Evolutionary conservation across 2,329 filamentous ascomycete genomes (phyloP).

Genomic region (Colletotrichum costaricense): DNA sequence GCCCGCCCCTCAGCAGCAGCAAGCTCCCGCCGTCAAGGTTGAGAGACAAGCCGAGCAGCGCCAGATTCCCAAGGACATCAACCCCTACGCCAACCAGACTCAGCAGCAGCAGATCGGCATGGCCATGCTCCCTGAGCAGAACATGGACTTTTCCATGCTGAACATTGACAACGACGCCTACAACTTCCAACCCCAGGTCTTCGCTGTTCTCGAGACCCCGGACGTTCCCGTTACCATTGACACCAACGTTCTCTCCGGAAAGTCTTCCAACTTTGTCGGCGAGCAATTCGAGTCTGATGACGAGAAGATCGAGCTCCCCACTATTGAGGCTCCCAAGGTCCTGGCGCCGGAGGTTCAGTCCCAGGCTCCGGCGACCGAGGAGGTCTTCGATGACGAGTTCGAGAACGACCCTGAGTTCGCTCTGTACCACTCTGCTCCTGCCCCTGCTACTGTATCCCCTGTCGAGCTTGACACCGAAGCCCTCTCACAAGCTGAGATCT

Average conservation of each 20-base stretch:
- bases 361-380: constrained; percentile 39
- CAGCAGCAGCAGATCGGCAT: constrained; percentile 79
- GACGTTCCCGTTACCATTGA: constrained; percentile 72
- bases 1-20: constrained; percentile 52
- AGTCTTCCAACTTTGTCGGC: constrained; percentile 68
- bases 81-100: constrained; percentile 66
- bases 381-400: constrained; percentile 64
- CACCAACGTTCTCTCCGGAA: constrained; percentile 75
- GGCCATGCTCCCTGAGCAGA: constrained; percentile 85
- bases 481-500: constrained; percentile 54
- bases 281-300: constrained; percentile 56
- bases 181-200: constrained; percentile 77
- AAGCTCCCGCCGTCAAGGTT: constrained; percentile 48
- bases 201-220: constrained; percentile 77
- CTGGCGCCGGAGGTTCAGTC: constrained; percentile 44
- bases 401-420: constrained; percentile 72
- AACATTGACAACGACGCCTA: constrained; percentile 65
- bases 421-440: constrained; percentile 63
- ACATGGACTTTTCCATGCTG: constrained; percentile 80
- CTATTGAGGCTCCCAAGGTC: constrained; percentile 60
- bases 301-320: constrained; percentile 67
- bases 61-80: constrained; percentile 73
- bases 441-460: constrained; percentile 40
- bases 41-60: constrained; percentile 35
- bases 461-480: constrained; percentile 56